Percentiles rank a stretch among this genome's conserved stretches.
phyloP scores from a whole-genome alignment of 306 rosid species.

The Quercus alba region DNA sequence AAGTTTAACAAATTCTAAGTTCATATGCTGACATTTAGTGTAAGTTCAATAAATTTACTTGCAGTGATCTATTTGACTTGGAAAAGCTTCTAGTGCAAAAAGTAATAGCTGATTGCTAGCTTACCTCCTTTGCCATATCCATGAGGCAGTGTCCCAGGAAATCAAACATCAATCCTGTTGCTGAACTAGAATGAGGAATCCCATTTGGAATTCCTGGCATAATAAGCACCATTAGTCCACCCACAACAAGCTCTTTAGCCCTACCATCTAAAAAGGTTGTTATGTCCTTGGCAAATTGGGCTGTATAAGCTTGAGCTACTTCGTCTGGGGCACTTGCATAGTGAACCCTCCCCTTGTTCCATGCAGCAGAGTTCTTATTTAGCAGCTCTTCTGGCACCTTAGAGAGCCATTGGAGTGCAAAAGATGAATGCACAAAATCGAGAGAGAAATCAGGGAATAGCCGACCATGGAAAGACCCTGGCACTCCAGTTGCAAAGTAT shows the following conservation, averaged over 20 bases:
- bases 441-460: constrained; percentile 14
- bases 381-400: constrained; percentile 10
- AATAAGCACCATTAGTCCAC: background rate
- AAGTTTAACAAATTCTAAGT: background rate
- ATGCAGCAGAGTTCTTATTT: constrained; percentile 7
- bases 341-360: constrained; percentile 21
- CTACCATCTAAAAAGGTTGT: background rate
- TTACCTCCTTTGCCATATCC: constrained; percentile 9
- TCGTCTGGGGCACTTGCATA: background rate
- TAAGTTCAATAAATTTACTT: background rate
- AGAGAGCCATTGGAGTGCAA: constrained; percentile 22
- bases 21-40: background rate
- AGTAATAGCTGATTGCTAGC: background rate
- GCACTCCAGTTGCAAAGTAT: constrained; percentile 17
- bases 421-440: constrained; percentile 15
- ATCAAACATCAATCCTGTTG: background rate
- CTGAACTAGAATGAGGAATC: background rate
- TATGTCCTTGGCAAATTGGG: background rate
- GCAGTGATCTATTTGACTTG: background rate
- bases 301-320: background rate
- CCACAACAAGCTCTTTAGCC: background rate
- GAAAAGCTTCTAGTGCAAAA: background rate
- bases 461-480: constrained; percentile 20
- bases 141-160: background rate
- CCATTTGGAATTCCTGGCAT: background rate